Conservation (phyloP, 1,139 yeast genomes). For the Waltiozyma sp. region DNA sequence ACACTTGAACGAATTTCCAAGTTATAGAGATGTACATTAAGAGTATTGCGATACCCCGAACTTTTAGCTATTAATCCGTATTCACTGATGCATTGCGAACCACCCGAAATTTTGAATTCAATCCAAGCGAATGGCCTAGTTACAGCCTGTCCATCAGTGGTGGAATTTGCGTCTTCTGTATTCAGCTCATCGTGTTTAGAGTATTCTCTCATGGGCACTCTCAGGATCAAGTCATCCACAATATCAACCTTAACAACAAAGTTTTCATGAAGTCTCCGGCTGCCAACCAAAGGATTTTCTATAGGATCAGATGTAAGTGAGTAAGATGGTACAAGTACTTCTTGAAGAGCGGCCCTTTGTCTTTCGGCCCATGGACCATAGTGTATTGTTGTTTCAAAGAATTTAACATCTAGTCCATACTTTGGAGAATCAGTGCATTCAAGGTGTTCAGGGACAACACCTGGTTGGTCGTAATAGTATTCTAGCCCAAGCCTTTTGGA, state of each 20-base stretch:
- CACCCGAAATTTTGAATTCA: constrained; percentile 52
- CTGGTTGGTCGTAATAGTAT: constrained; percentile 66
- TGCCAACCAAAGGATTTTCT: constrained; percentile 33
- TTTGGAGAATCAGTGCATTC: constrained; percentile 51
- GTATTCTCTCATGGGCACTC: constrained; percentile 75
- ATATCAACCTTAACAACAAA: constrained; percentile 42
- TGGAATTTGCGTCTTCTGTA: constrained; percentile 9
- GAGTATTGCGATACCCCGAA: constrained; percentile 48
- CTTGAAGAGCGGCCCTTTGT: constrained; percentile 58
- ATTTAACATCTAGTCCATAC: constrained; percentile 49
- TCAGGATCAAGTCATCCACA: constrained; percentile 53
- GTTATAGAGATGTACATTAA: constrained; percentile 37
- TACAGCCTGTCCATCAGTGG: constrained; percentile 24
- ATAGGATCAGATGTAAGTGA: constrained; percentile 49
- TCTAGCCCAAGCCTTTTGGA: constrained; percentile 42
- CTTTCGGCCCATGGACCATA: constrained; percentile 97
- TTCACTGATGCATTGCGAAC: constrained; percentile 37
- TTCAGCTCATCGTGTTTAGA: constrained; percentile 53
- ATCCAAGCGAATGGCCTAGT: constrained; percentile 80
- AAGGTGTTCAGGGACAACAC: constrained; percentile 46
- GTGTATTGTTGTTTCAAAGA: constrained; percentile 56
- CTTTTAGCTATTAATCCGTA: constrained; percentile 43
- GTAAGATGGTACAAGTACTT: constrained; percentile 55
- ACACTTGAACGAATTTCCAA: constrained; percentile 76
- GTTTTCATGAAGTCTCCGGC: constrained; percentile 41